phyloP scores from a whole-genome alignment of 768 basidiomycete genomes.

The Mycena vulgaris region DNA sequence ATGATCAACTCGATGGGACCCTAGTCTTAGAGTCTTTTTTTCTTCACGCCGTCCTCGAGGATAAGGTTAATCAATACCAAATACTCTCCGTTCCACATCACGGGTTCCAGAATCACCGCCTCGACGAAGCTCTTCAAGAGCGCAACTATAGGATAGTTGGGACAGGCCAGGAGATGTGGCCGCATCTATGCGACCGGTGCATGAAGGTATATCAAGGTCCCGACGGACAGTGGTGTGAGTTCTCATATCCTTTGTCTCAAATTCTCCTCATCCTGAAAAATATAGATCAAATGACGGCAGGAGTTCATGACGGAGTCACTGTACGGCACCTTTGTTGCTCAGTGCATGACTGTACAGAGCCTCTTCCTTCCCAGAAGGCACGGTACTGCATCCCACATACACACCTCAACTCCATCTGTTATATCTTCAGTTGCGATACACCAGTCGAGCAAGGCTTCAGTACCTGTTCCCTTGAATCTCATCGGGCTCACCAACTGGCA shows the following conservation, averaged over 20 bases:
- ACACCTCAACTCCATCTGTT: neutral
- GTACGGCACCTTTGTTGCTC: neutral
- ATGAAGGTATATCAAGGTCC: constrained; percentile 25
- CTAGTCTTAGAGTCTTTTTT: constrained; percentile 7
- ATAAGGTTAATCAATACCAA: neutral
- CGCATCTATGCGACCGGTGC: constrained; percentile 24
- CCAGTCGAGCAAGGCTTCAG: neutral
- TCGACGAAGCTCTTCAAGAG: constrained; percentile 3
- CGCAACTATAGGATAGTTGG: constrained; percentile 26
- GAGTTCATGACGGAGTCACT: constrained; percentile 21
- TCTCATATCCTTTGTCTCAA: neutral
- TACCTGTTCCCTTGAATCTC: neutral
- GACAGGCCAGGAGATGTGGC: constrained; percentile 29
- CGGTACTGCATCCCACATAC: neutral
- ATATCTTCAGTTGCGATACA: neutral
- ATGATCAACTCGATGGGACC: constrained; percentile 1
- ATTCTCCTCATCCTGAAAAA: neutral
- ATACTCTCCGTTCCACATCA: neutral
- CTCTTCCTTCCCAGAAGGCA: constrained; percentile 10
- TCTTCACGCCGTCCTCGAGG: neutral
- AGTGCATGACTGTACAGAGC: constrained; percentile 20
- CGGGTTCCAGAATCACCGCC: neutral
- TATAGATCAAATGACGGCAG: constrained; percentile 21
- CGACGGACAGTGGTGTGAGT: constrained; percentile 18
- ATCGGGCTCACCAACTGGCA: neutral